phyloP scores from a whole-genome alignment of 345 rosid species.

The Linum trigynum region DNA sequence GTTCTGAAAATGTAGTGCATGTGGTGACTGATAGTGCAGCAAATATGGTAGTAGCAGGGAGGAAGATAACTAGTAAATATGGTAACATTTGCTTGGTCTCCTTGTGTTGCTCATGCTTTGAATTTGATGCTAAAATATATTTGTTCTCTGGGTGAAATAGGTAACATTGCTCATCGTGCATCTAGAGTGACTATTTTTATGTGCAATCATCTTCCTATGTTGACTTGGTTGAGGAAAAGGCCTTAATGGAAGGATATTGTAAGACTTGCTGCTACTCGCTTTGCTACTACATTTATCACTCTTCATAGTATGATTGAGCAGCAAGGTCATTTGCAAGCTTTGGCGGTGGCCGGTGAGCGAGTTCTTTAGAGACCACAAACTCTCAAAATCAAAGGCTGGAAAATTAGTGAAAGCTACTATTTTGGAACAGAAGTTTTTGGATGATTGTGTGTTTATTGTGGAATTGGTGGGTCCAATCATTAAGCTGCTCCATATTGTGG shows the following conservation, averaged over 20 bases:
- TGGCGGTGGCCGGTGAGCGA: neutral
- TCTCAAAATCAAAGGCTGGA: neutral
- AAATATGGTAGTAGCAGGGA: neutral
- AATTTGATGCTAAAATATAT: neutral
- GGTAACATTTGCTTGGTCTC: neutral
- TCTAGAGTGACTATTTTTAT: neutral
- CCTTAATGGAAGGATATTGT: neutral
- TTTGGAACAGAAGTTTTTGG: constrained; percentile 1
- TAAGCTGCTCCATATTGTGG: neutral
- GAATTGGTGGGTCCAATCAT: neutral
- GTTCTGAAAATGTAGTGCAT: neutral
- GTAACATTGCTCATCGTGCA: neutral
- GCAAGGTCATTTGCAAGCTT: neutral
- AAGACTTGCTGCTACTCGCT: neutral
- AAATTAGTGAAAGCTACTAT: neutral
- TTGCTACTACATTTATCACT: neutral
- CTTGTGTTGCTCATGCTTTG: neutral
- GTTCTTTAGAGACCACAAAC: neutral
- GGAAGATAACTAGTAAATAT: neutral
- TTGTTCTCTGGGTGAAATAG: neutral
- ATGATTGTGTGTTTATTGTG: neutral
- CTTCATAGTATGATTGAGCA: neutral
- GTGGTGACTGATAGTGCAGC: neutral
- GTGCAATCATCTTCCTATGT: neutral
- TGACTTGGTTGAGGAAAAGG: neutral